Evolutionary conservation across 2,329 filamentous ascomycete species (phyloP).

Genomic region (Chrysosporium queenslandicum): DNA sequence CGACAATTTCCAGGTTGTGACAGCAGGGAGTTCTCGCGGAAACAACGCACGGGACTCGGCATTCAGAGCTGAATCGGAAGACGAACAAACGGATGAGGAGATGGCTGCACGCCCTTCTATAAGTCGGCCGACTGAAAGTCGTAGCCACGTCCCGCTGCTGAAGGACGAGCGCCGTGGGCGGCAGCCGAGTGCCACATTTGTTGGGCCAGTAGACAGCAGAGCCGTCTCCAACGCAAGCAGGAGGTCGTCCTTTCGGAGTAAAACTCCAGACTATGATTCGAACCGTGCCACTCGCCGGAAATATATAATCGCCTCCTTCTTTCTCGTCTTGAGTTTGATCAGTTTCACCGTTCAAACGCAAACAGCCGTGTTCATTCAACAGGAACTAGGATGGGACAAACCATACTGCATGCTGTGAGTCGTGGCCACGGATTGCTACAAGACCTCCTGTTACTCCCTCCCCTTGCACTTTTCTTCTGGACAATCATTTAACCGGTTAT

Average conservation of each 20-base stretch:
- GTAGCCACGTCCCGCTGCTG: conserved; percentile 46
- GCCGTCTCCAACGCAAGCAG: conserved; percentile 38
- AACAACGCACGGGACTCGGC: not conserved
- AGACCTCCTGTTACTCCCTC: not conserved
- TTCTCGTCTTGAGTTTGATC: conserved; percentile 70
- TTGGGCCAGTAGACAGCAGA: conserved; percentile 28
- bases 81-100: conserved; percentile 35
- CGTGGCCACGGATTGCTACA: conserved; percentile 18
- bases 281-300: conserved; percentile 62
- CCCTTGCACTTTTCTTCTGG: conserved; percentile 1
- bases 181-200: conserved; percentile 25
- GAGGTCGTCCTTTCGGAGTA: conserved; percentile 63
- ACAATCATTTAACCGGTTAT: conserved; percentile 7
- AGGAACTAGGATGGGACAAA: conserved; percentile 88
- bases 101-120: conserved; percentile 40
- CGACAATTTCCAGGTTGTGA: not conserved
- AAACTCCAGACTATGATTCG: conserved; percentile 58
- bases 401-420: conserved; percentile 95
- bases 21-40: not conserved
- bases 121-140: conserved; percentile 40
- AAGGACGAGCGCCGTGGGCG: conserved; percentile 37
- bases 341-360: conserved; percentile 93
- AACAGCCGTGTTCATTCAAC: conserved; percentile 88
- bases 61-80: conserved; percentile 23
- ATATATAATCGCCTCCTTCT: conserved; percentile 78